Conservation (phyloP, 306 rosid genomes). For the Myrica gale region DNA sequence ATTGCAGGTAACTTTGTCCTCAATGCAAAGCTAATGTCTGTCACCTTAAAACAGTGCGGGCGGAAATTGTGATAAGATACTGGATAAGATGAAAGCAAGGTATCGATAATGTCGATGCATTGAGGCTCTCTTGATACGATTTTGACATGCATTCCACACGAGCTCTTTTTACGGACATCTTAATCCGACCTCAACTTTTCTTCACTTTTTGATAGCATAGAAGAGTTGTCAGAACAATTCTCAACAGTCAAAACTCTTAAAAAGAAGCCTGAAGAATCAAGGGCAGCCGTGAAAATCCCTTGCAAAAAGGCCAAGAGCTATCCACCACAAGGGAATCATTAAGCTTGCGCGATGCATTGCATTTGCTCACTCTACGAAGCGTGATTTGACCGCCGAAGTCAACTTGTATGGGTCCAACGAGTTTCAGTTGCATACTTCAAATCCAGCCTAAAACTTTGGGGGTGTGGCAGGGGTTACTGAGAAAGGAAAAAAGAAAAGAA, state of each 20-base stretch:
- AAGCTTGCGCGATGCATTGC: neutral
- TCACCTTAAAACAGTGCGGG: no score
- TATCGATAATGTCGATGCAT: no score
- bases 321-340: neutral
- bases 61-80: no score
- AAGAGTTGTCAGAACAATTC: neutral
- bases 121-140: no score
- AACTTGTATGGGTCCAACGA: neutral
- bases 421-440: neutral
- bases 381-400: neutral
- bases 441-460: neutral
- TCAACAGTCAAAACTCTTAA: neutral
- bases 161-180: neutral
- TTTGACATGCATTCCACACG: neutral
- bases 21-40: no score
- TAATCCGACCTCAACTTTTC: neutral
- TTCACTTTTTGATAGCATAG: neutral
- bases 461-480: neutral
- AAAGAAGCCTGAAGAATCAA: neutral
- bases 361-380: neutral
- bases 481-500: neutral
- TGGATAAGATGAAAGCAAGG: no score
- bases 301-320: neutral
- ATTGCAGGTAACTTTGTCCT: no score
- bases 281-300: neutral